Percentiles rank a stretch among this genome's conserved stretches.
phyloP scores from a whole-genome alignment of 352 stramenopile genomes.

The Pythium brachiatum region DNA sequence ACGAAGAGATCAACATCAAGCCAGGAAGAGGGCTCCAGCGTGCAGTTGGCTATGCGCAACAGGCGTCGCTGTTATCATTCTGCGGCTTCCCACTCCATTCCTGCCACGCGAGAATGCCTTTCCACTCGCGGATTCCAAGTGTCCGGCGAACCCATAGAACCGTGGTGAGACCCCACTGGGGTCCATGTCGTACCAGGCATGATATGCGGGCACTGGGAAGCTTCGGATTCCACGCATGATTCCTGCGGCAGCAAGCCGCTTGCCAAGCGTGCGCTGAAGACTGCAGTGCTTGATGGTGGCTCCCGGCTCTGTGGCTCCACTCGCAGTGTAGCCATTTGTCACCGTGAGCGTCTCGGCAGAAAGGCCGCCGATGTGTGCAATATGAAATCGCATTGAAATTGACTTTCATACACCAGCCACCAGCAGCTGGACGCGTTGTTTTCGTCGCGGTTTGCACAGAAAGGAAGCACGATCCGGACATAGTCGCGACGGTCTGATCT shows the following conservation, averaged over 20 bases:
- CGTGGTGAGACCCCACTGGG: too few species aligned
- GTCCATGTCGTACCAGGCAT: too few species aligned
- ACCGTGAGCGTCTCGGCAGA: not conserved
- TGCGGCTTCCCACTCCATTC: not conserved
- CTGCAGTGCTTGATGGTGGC: not conserved
- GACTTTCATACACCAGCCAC: not conserved
- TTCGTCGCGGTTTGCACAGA: not conserved
- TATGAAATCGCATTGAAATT: not conserved
- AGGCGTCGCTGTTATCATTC: too few species aligned
- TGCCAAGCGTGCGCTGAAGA: too few species aligned
- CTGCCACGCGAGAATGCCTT: too few species aligned
- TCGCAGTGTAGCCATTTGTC: not conserved
- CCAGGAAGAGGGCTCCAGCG: not conserved
- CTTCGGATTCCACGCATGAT: too few species aligned
- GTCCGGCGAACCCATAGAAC: too few species aligned
- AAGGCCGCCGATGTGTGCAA: not conserved
- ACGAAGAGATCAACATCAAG: slow-evolving; percentile 9
- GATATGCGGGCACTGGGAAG: too few species aligned
- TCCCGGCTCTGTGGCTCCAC: not conserved
- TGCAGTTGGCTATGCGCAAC: too few species aligned
- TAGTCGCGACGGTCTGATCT: not conserved
- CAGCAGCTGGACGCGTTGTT: not conserved
- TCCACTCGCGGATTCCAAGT: too few species aligned
- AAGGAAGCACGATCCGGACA: not conserved
- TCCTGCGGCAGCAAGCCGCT: too few species aligned